Base-by-base conservation (phyloP, 1,139 yeast genomes). In the Nakaseomyces bracarensis region DNA sequence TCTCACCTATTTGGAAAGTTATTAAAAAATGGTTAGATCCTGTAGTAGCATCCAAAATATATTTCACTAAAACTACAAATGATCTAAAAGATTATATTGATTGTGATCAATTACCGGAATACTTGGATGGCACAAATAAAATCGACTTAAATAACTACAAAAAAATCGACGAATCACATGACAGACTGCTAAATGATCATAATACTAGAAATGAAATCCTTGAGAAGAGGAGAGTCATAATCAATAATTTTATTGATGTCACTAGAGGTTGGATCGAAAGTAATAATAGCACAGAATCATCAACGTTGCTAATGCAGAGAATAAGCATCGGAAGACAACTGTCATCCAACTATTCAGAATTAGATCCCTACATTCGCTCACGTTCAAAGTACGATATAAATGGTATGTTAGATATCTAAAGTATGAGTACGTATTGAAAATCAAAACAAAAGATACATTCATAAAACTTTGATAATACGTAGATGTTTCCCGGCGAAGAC, bases 11-110 rank as follows among this genome's bases (percentile, higher is more conserved):
- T 49, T 86, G 95, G 95, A 79, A 77, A 48, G 72, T 85, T 51
- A 78, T 86, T 54, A 84, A 81, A 61, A 79, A 77, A 50, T 85
- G 95, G 95, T 67, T 86, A 45, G 95, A 86, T 57, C 95, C 95
- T 1, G 89, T 80, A 8, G 93, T 86, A 36, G 94, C 93, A 0
- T 70, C 84, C 22, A 86, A 84, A 63, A 79, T 86, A 51, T 70
- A 73, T 20, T 86, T 86, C 64, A 83, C 95, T 21, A 77, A 78
- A 53, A 66, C 66, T 42, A 53, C 65, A 11, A 69, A 73, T 40
- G 94, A 85, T 46, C 64, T 86, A 51, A 68, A 68, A 40, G 67
- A 77, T 51, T 74, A 64, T 57, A 74, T 86, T 36, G 74, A 72
- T 38, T 54, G 61, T 33, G 65, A 74, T 35, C 64, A 72, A 52